Evolutionary conservation across 208 protist genomes (phyloP).

Genomic region (Wallacemonas rigidus): DNA sequence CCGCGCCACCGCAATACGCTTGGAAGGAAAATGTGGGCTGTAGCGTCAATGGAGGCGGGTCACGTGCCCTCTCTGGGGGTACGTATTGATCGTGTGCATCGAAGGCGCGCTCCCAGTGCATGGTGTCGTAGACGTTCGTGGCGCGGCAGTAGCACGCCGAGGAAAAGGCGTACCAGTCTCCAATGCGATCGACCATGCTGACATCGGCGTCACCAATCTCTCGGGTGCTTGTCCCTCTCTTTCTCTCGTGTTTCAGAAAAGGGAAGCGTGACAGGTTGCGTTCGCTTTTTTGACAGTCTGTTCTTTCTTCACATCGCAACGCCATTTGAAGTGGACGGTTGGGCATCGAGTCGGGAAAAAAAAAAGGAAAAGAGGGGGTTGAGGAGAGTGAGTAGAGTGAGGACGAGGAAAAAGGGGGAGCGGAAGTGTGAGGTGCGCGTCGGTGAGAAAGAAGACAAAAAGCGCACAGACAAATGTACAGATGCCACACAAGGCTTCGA

Average conservation of each 20-base stretch:
- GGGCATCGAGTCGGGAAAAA: too few species aligned
- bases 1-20: constrained; percentile 12
- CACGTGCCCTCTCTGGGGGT: neutral
- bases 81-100: neutral
- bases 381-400: too few species aligned
- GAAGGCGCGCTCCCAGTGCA: constrained; percentile 31
- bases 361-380: too few species aligned
- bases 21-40: constrained; percentile 22
- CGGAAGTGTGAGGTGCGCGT: too few species aligned
- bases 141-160: constrained; percentile 37
- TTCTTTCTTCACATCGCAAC: too few species aligned
- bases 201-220: neutral
- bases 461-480: too few species aligned
- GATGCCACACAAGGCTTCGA: too few species aligned
- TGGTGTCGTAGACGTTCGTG: constrained; percentile 37
- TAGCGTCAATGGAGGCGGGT: constrained; percentile 8
- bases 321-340: too few species aligned
- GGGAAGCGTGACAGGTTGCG: too few species aligned
- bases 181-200: constrained; percentile 44
- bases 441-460: too few species aligned
- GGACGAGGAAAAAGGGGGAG: too few species aligned
- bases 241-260: neutral
- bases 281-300: too few species aligned
- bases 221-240: neutral
- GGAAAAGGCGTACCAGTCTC: constrained; percentile 60